Conservation (phyloP, 2,329 filamentous ascomycete genomes). For the Colletotrichum sp. region DNA sequence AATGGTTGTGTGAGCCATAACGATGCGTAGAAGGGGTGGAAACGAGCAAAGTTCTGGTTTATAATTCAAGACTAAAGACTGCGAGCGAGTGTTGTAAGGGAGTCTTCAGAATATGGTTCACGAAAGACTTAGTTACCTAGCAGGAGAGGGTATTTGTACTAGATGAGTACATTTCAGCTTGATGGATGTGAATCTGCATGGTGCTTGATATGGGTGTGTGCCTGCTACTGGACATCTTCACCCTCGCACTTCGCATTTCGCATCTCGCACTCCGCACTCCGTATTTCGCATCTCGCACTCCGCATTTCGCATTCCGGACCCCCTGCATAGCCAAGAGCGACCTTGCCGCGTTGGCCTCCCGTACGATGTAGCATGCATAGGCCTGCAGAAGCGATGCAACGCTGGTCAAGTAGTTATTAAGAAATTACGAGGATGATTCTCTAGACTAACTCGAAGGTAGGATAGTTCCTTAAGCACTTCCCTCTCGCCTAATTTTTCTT, state of each 20-base stretch:
- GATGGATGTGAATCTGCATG: not conserved
- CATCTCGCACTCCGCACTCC: not conserved
- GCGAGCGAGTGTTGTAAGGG: not conserved
- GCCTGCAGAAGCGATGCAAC: not conserved
- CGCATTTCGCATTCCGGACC: not conserved
- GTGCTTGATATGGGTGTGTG: not conserved
- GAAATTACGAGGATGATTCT: not conserved
- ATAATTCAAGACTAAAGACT: accelerated
- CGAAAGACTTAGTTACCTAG: not conserved
- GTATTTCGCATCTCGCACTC: not conserved
- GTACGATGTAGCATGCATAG: not conserved
- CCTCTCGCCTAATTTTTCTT: too few species aligned
- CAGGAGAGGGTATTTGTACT: not conserved
- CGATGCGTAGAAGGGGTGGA: not conserved
- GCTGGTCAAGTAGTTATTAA: not conserved
- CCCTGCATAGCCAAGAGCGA: not conserved
- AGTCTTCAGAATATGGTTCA: not conserved
- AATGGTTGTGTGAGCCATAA: not conserved
- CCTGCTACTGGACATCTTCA: not conserved
- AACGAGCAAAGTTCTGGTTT: not conserved
- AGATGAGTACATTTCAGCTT: not conserved
- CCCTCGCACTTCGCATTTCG: not conserved
- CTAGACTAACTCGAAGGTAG: not conserved
- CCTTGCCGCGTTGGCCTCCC: not conserved
- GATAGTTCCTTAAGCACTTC: not conserved